Base-by-base conservation (phyloP, 75 land plant species). In the Selaginella tamariscina region DNA sequence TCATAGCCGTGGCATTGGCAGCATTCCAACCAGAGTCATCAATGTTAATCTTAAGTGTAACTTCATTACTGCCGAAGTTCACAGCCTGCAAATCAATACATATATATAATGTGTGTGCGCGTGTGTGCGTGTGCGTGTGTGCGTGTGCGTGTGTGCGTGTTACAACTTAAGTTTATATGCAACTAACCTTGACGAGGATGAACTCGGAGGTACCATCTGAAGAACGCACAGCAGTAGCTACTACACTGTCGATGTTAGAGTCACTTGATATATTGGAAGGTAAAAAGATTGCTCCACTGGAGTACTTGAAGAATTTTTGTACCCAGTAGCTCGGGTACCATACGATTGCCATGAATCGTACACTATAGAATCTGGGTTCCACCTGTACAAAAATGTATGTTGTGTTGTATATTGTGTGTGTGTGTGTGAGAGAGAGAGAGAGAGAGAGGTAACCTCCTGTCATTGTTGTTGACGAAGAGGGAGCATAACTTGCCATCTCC, bases 271-370 rank as follows among this genome's bases (percentile, higher is more conserved):
- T 72, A 22, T 75, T 57, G 8, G 80, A 31, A 30, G 78, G 72
- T 59, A 81, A 83, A 68, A 84, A 60, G 27, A 67, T 74, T 33
- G 89, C 87, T 27, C 95, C 95, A 77, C 75, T 92, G 32, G 97
- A 86, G 31, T 86, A 77, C 27, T 56, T 79, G 70, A 92, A 92
- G 44, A 88, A 74, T 0, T 67, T 80, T 69, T 88, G 93, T 39
- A 86, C 73, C 86, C 88, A 88, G 54, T 92, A 92, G 65, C 97
- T 89, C 27, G 97, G 97, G 89, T 92, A 55, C 97, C 97, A 79
- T 89, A 92, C 20, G 44, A 49, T 44, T 86, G 84, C 74, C 87
- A 82, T 1, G 94, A 84, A 70, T 88, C 74, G 78, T 88, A 92
- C n/a, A 92, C 89, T 73, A 92, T 92, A 26, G 94, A 86, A 76